Percentiles rank a stretch among this genome's conserved stretches.
These are phyloP conservation scores for Sporothrix protearum DNA, from an alignment of 2,329 filamentous ascomycete genomes.

Conservation along the genomic window DNA sequence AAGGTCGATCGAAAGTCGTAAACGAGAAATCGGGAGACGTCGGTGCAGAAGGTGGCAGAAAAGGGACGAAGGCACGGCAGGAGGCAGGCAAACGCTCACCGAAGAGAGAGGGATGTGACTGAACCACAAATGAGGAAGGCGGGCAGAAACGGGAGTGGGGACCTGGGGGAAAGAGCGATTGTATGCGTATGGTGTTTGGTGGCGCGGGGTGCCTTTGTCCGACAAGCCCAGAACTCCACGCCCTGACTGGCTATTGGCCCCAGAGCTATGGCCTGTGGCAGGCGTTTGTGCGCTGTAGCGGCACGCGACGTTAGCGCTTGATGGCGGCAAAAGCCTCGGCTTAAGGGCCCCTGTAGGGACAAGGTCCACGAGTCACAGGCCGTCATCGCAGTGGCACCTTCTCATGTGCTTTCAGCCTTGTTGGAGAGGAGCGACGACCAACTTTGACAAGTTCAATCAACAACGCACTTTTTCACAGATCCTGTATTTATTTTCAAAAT, in stretches of 20 bases:
- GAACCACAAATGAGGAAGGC: slow-evolving; percentile 13
- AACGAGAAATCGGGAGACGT: not conserved
- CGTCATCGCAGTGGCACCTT: not conserved
- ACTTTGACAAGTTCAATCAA: not conserved
- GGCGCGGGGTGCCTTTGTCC: not conserved
- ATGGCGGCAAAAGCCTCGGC: slow-evolving; percentile 19
- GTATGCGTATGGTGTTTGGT: not conserved
- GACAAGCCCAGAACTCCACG: not conserved
- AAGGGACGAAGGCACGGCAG: not conserved
- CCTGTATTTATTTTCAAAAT: not conserved
- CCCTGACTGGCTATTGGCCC: not conserved
- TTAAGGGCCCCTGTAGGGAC: not conserved
- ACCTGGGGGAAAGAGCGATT: not conserved
- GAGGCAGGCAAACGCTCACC: not conserved
- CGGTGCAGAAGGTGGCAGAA: slow-evolving; percentile 6
- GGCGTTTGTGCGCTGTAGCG: slow-evolving; percentile 1
- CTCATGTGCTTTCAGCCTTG: slow-evolving; percentile 16
- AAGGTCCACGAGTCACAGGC: not conserved
- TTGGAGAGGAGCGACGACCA: not conserved
- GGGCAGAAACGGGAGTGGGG: slow-evolving; percentile 5
- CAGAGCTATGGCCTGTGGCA: not conserved
- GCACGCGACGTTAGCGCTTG: slow-evolving; percentile 13
- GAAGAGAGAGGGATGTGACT: not conserved
- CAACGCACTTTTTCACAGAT: not conserved
- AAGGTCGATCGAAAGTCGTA: not conserved